A percentile compares a stretch with the other conserved stretches of the same genome.
phyloP scores from a whole-genome alignment of 2,329 filamentous ascomycete genomes.

The Fusarium mundagurra region DNA sequence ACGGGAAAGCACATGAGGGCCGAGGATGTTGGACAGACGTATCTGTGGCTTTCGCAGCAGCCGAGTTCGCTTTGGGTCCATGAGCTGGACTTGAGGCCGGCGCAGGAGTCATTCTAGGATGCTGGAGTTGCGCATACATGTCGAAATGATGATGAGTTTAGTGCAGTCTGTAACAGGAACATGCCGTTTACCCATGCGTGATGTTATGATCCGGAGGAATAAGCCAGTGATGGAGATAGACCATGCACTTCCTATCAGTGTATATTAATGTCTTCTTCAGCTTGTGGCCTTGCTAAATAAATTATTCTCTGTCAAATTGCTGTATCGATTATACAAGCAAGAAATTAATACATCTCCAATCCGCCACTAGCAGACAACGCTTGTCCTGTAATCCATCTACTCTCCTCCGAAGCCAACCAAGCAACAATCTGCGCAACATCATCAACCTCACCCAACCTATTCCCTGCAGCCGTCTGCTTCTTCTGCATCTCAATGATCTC shows the following conservation, averaged over 20 bases:
- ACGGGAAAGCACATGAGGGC: constrained; percentile 66
- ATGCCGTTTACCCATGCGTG: too few relatives aligned
- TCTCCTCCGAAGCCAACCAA: constrained; percentile 61
- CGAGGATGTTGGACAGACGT: constrained; percentile 66
- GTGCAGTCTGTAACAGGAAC: too few relatives aligned
- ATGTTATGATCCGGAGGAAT: too few relatives aligned
- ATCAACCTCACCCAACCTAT: constrained; percentile 60
- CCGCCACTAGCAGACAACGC: constrained; percentile 63
- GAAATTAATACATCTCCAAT: constrained; percentile 10
- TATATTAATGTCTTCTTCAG: background rate
- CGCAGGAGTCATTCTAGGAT: constrained; percentile 23
- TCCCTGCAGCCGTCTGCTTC: constrained; percentile 58
- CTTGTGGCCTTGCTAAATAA: background rate
- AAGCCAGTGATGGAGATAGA: too few relatives aligned
- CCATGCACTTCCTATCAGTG: background rate
- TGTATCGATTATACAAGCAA: too few relatives aligned
- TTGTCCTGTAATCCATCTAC: constrained; percentile 64
- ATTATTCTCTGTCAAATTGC: too few relatives aligned
- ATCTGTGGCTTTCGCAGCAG: constrained; percentile 54
- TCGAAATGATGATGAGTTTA: background rate
- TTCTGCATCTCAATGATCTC: constrained; percentile 27
- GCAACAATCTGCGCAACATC: constrained; percentile 67
- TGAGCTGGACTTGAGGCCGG: constrained; percentile 34
- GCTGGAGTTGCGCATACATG: accelerated
- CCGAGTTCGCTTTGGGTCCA: constrained; percentile 31